Conservation (phyloP, 176 grass and related monocot species). For the Oropetium thomaeum region DNA sequence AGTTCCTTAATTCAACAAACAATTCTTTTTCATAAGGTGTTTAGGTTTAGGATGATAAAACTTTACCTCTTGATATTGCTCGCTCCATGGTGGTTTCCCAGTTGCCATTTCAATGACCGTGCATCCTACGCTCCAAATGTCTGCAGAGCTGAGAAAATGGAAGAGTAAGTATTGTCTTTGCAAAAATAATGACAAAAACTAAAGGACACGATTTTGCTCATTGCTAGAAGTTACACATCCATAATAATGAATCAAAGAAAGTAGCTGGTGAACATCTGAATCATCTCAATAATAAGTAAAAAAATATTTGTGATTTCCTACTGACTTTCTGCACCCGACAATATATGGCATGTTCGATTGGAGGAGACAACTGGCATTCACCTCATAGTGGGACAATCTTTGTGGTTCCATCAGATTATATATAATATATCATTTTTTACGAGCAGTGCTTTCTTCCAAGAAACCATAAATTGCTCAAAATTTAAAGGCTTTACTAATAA, state of each 20-base stretch:
- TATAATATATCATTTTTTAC: constrained; percentile 8
- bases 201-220: background rate
- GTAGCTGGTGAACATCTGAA: background rate
- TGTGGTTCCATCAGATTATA: background rate
- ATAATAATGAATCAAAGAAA: background rate
- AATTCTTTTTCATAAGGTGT: background rate
- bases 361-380: background rate
- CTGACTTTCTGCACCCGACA: background rate
- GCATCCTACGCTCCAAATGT: constrained; percentile 99
- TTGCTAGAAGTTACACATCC: constrained; percentile 31
- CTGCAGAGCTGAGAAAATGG: constrained; percentile 71
- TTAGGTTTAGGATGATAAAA: background rate
- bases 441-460: background rate
- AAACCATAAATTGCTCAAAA: background rate
- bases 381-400: background rate
- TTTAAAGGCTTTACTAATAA: constrained; percentile 3
- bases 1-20: constrained; percentile 11
- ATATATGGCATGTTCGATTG: background rate
- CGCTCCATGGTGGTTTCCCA: constrained; percentile 96
- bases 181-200: constrained; percentile 34
- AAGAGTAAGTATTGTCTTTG: background rate
- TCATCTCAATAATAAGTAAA: constrained; percentile 9
- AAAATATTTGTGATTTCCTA: constrained; percentile 5
- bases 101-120: constrained; percentile 99
- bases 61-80: constrained; percentile 91